Evolutionary conservation across 306 rosid genomes (phyloP).

Genomic region (Inga oerstediana): DNA sequence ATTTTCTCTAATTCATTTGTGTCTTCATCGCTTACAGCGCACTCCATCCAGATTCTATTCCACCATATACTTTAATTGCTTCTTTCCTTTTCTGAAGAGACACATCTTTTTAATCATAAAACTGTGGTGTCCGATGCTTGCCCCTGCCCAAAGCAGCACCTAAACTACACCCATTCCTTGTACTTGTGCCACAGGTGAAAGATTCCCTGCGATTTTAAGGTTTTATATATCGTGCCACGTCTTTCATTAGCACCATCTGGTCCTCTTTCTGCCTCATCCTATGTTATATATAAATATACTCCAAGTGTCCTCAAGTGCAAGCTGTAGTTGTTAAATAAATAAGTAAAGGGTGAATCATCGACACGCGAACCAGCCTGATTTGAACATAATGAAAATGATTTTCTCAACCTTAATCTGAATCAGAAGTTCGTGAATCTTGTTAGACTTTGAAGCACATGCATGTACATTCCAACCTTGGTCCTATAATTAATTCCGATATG

Average conservation of each 20-base stretch:
- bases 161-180: conserved; percentile 35
- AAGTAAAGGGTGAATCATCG: conserved; percentile 42
- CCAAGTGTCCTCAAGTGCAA: neutral
- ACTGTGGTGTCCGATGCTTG: conserved; percentile 30
- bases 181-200: conserved; percentile 48
- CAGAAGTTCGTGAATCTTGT: conserved; percentile 40
- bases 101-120: conserved; percentile 30
- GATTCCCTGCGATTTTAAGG: conserved; percentile 59
- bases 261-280: conserved; percentile 7
- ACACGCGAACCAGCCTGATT: conserved; percentile 43
- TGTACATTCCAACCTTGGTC: conserved; percentile 31
- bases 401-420: conserved; percentile 39
- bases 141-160: conserved; percentile 20
- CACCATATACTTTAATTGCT: conserved; percentile 8
- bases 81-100: conserved; percentile 21
- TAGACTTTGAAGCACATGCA: conserved; percentile 34
- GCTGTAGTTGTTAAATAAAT: neutral
- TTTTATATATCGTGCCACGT: conserved; percentile 43
- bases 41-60: conserved; percentile 57
- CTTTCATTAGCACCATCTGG: conserved; percentile 31
- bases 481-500: conserved; percentile 30
- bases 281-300: neutral
- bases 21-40: conserved; percentile 40
- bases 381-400: conserved; percentile 41
- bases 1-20: neutral